A percentile compares a stretch with the other conserved stretches of the same genome.
Evolutionary conservation across 164 flowering plant species (phyloP).

Genomic region (Aristolochia fimbriata): DNA sequence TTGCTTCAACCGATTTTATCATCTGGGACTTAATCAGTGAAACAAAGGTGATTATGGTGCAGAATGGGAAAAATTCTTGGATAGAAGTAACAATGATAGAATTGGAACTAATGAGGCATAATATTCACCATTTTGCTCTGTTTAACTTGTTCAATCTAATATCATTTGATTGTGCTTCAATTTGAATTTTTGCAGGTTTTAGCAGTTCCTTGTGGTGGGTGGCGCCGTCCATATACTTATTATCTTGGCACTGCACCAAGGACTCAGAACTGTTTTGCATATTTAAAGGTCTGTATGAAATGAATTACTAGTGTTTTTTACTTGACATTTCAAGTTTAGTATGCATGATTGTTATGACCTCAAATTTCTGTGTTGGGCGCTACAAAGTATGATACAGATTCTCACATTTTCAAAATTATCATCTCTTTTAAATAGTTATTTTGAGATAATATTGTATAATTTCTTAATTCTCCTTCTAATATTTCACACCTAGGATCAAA

Average conservation of each 20-base stretch:
- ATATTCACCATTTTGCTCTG: neutral
- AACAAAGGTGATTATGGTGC: constrained; percentile 42
- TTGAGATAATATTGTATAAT: neutral
- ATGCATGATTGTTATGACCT: neutral
- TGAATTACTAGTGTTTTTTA: neutral
- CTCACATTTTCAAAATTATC: too few species aligned
- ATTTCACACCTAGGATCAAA: constrained; percentile 51
- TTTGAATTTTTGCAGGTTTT: constrained; percentile 34
- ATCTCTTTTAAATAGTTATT: neutral
- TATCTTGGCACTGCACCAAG: constrained; percentile 74
- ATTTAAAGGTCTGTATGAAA: constrained; percentile 56
- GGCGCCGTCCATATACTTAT: constrained; percentile 96
- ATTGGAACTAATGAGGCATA: neutral
- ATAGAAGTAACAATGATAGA: too few species aligned
- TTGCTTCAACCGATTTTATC: constrained; percentile 75
- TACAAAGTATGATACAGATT: too few species aligned
- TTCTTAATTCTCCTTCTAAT: neutral
- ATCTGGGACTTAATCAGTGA: constrained; percentile 70
- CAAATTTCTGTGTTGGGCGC: too few species aligned
- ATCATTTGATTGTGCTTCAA: neutral
- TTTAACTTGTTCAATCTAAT: neutral
- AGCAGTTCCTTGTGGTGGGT: constrained; percentile 90
- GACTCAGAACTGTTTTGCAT: constrained; percentile 65
- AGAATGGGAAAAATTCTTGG: neutral
- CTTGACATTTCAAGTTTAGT: neutral